Conservation (phyloP, 495 filamentous ascomycete species). For the Glonium stellatum region DNA sequence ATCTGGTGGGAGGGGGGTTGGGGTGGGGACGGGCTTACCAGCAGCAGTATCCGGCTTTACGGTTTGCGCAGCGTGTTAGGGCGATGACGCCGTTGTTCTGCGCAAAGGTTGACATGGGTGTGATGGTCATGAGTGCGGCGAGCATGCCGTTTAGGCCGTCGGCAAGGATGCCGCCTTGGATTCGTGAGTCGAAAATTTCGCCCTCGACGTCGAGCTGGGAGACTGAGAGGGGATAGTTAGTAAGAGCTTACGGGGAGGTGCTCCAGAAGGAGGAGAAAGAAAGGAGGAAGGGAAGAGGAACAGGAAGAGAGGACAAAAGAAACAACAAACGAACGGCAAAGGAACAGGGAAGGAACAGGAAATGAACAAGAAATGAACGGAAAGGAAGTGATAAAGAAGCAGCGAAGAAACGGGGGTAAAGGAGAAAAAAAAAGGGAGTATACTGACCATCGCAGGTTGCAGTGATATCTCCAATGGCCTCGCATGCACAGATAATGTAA, state of each 20-base stretch:
- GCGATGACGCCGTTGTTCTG: constrained; percentile 91
- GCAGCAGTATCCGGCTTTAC: constrained; percentile 66
- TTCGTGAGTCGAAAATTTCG: constrained; percentile 72
- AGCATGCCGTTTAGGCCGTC: constrained; percentile 73
- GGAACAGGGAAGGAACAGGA: too few relatives aligned
- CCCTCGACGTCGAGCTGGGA: constrained; percentile 76
- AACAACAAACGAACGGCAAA: too few relatives aligned
- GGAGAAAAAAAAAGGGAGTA: not conserved
- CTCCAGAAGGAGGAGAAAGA: too few relatives aligned
- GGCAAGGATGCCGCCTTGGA: constrained; percentile 77
- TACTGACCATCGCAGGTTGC: constrained; percentile 52
- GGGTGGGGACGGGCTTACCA: constrained; percentile 46
- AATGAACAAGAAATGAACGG: too few relatives aligned
- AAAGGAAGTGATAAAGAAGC: too few relatives aligned
- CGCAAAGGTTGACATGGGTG: constrained; percentile 69
- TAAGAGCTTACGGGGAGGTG: too few relatives aligned
- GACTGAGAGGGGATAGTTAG: constrained; percentile 37
- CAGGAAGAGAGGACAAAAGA: too few relatives aligned
- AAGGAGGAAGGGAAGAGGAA: too few relatives aligned
- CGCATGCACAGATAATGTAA: constrained; percentile 78
- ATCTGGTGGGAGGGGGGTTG: too few relatives aligned
- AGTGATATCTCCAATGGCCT: constrained; percentile 74
- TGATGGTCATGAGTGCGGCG: constrained; percentile 76
- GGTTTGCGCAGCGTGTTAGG: constrained; percentile 77
- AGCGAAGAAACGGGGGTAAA: too few relatives aligned